Percentiles rank a stretch among this genome's conserved stretches.
These are phyloP conservation scores for Tuber indicum DNA, from an alignment of 495 filamentous ascomycete genomes.

Conservation along the genomic window DNA sequence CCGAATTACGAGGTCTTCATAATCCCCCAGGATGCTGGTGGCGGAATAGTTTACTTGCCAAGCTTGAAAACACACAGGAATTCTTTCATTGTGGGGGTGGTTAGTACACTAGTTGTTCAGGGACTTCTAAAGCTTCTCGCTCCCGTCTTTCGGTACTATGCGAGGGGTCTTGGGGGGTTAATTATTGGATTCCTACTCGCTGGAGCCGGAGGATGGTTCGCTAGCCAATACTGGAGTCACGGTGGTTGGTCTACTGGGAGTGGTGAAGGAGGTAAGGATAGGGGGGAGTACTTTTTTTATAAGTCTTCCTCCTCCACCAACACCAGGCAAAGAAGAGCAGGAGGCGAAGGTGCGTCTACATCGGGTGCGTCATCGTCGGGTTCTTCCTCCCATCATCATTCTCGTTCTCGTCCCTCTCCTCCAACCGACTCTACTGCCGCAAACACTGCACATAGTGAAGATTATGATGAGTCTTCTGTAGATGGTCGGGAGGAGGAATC, in stretches of 20 bases:
- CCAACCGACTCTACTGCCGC: constrained; percentile 10
- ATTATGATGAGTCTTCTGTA: constrained; percentile 24
- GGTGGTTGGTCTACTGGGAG: constrained; percentile 40
- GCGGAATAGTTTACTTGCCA: constrained; percentile 88
- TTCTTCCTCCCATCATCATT: constrained; percentile 22
- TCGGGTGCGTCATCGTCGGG: constrained; percentile 28
- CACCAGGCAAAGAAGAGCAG: constrained; percentile 14
- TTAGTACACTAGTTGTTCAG: constrained; percentile 61
- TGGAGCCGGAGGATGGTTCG: constrained; percentile 27
- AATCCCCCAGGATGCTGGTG: constrained; percentile 83
- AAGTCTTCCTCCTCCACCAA: constrained; percentile 19
- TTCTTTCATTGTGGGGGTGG: constrained; percentile 81
- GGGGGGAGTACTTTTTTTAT: constrained; percentile 19
- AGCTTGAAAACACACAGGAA: constrained; percentile 78
- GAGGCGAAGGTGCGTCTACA: constrained; percentile 33
- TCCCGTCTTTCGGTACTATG: constrained; percentile 47
- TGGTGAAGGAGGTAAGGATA: constrained; percentile 35
- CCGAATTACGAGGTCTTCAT: constrained; percentile 97
- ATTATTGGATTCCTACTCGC: constrained; percentile 19
- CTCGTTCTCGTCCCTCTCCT: constrained; percentile 19
- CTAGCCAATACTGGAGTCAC: constrained; percentile 24
- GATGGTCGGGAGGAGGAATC: constrained; percentile 10
- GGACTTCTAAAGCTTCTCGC: constrained; percentile 60
- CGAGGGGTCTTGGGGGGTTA: constrained; percentile 16
- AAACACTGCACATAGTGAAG: constrained; percentile 20